Conservation (phyloP, 169 alveolate species). For the Cryptosporidium sp. region DNA sequence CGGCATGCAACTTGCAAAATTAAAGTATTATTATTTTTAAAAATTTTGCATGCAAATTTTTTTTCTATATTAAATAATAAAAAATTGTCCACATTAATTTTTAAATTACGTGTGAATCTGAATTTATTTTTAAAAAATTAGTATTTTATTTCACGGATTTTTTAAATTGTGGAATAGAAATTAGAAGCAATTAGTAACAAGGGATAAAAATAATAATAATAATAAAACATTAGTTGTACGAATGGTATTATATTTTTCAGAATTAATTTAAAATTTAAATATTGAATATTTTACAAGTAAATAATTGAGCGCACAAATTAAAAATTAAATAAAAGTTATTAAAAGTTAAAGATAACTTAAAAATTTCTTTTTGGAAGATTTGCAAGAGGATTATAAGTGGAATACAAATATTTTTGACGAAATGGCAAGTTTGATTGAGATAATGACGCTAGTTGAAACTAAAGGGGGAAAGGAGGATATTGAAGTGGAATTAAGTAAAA, state of each 20-base stretch:
- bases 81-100: constrained; percentile 10
- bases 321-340: neutral
- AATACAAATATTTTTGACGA: neutral
- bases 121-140: neutral
- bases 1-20: neutral
- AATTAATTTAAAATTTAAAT: neutral
- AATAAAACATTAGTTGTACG: no score
- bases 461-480: constrained; percentile 59
- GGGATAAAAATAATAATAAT: no score
- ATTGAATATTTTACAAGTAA: neutral
- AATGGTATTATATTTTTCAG: neutral
- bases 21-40: neutral
- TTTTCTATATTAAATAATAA: neutral
- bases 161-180: no score
- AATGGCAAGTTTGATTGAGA: constrained; percentile 1
- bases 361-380: neutral
- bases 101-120: constrained; percentile 9
- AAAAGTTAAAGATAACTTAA: neutral
- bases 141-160: no score
- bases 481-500: neutral
- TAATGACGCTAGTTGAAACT: neutral
- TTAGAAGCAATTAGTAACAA: no score
- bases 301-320: neutral
- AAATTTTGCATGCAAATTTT: constrained; percentile 2
- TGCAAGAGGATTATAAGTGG: neutral